phyloP scores from a whole-genome alignment of 441 rosid species.

The Arabidopsis hybrid region DNA sequence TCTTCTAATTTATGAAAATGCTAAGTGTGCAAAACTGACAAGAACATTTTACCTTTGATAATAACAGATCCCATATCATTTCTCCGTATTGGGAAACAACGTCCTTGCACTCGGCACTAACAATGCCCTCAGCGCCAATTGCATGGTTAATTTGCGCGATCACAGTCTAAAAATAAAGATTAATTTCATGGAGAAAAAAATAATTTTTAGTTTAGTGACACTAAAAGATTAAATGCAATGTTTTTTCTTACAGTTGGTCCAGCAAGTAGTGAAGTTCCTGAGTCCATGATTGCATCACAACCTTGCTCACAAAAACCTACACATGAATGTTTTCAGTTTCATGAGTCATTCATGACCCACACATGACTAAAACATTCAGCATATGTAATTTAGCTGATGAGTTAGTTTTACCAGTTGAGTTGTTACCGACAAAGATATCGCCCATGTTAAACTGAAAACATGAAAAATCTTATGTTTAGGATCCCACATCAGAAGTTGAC shows the following conservation, averaged over 20 bases:
- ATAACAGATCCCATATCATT: conserved; percentile 72
- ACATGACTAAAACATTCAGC: neutral
- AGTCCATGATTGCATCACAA: conserved; percentile 82
- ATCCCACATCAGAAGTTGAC: neutral
- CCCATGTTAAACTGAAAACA: conserved; percentile 71
- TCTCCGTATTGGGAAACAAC: conserved; percentile 78
- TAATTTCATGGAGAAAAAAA: neutral
- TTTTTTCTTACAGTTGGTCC: conserved; percentile 70
- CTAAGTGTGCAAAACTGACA: neutral
- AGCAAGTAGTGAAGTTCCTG: conserved; percentile 83
- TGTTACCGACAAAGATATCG: conserved; percentile 60
- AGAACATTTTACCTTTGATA: conserved; percentile 56
- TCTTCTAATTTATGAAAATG: neutral
- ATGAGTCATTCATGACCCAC: too few species aligned
- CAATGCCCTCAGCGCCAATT: conserved; percentile 76
- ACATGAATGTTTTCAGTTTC: neutral
- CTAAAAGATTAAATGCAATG: neutral
- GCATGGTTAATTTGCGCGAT: conserved; percentile 84
- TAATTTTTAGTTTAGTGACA: neutral
- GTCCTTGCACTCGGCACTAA: conserved; percentile 72
- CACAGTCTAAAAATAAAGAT: conserved; percentile 50
- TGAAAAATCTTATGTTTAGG: neutral
- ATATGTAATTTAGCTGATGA: neutral
- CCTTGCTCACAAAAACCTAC: conserved; percentile 68
- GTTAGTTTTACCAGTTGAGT: conserved; percentile 62